Base-by-base conservation (phyloP, 1,139 yeast genomes). In the Blastobotrys illinoisensis region DNA sequence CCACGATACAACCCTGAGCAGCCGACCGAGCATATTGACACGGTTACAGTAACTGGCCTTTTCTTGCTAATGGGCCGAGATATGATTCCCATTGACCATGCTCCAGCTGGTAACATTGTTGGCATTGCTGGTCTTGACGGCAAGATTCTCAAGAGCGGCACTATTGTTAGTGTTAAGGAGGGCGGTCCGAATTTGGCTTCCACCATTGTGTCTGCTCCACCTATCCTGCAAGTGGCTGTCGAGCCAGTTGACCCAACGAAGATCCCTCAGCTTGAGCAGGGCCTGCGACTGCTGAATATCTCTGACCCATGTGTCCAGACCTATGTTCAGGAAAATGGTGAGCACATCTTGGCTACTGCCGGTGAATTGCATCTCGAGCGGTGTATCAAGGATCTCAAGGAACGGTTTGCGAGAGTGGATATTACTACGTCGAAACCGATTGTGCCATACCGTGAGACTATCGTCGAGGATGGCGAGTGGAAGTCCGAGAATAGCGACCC, bases 271-370 rank as follows among this genome's bases (percentile, higher is more conserved):
- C 76, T 95, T 49, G 96, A 86, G 55, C 76, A 78, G 45, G 99
- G 99, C 0, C 76, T 95, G 56, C 84, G 82, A 58, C 74, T 89
- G 56, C 76, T 95, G 49, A 84, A 93, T 55, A 85, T 84, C 61
- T 93, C 98, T 0, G 98, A 91, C 69, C 97, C 98, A 1, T 93
- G 96, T 64, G 91, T 90, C 43, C 90, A 88, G 65, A 87, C 91
- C 62, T 86, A 81, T 64, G 76, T 88, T 47, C 93, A 88, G 64
- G 96, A 88, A 61, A 84, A 86, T 9, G 98, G 98, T 57, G 98
- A 91, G 69, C 87, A 87, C 64, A 89, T 91, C 61, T 76, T 91
- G 63, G 87, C 95, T 59, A 90, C 95, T 16, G 97, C 97, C n/a
- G 98, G 98, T 53, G 97, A 91, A 69, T 77, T 91, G 58, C 98